phyloP scores from a whole-genome alignment of 257 asterid genomes.

The Striga asiatica region DNA sequence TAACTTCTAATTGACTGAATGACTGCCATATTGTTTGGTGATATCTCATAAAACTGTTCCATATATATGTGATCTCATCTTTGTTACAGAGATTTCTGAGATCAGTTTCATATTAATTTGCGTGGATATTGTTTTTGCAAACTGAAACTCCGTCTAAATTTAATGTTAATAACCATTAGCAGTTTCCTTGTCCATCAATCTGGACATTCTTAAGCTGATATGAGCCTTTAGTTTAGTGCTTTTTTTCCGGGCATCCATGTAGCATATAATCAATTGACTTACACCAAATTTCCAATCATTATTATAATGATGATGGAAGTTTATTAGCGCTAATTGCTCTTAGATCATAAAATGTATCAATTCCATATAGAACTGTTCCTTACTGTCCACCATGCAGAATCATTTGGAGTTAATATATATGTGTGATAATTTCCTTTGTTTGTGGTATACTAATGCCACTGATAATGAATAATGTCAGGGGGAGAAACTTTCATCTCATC shows the following conservation, averaged over 20 bases:
- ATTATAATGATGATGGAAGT: neutral
- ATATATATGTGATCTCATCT: too few species aligned
- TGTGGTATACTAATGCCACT: conserved; percentile 4
- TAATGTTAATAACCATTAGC: too few species aligned
- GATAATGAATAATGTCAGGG: conserved; percentile 51
- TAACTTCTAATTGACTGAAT: too few species aligned
- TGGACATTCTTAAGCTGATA: too few species aligned
- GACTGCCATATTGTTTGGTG: neutral
- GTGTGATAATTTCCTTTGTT: neutral
- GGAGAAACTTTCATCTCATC: conserved; percentile 74
- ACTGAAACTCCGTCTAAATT: too few species aligned
- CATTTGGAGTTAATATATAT: neutral
- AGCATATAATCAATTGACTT: neutral
- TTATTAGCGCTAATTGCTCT: neutral
- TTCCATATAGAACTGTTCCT: neutral
- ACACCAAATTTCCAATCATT: neutral
- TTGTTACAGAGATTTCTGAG: neutral
- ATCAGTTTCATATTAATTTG: neutral
- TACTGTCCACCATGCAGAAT: neutral
- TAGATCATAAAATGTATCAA: neutral
- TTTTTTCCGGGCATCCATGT: too few species aligned
- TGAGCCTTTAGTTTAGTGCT: too few species aligned
- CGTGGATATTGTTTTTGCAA: too few species aligned
- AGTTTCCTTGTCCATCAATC: too few species aligned
- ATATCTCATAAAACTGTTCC: conserved; percentile 1